Evolutionary conservation across 1,139 yeast genomes (phyloP), one percentile per base, ranked within the genome.

Genomic region (Sugiyamaella castrensis): DNA sequence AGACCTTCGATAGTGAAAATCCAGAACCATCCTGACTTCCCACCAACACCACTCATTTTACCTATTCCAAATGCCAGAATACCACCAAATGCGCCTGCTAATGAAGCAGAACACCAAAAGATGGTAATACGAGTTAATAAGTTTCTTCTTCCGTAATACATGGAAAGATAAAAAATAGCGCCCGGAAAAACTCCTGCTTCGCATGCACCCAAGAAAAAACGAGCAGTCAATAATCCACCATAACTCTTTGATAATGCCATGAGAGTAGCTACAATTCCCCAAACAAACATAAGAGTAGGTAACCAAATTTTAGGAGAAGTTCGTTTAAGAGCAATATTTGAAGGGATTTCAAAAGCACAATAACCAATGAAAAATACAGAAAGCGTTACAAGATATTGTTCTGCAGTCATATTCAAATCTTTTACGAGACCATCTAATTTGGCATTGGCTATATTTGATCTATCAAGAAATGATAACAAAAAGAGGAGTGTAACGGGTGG

Each of bases 401-500:
- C 58, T 2, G 79, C 79, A 2, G 62, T 54, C 48, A 82, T 68
- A 1, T 72, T 68, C 48, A 81, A 63, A 54, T 81, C 85, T 13
- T 67, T 70, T 53, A 73, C 79, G 39, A 81, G 63, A 4, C 82
- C 83, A 49, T 80, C 83, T 27, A 81, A 71, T 55, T 81, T 71
- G 0, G 86, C 86, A 58, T 78, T 75, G 1, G 84, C 84, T 57
- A 81, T 78, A 59, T 79, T 80, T 42, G 82, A 87, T 62, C 88
- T 72, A 63, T 83, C 89, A 60, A 83, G 70, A 58, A 83, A 84
- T 0, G 87, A 78, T 53, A 83, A 73, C 59, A 84, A 77, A 59
- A 83, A 83, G 41, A 84, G 71, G 37, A 83, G 65, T 63, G 86
- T 80, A 57, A 83, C 81, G 26, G 87, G 82, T 4, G 87, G 87